Base-by-base conservation (phyloP, 2,329 filamentous ascomycete genomes). In the Biscogniauxia sp. region DNA sequence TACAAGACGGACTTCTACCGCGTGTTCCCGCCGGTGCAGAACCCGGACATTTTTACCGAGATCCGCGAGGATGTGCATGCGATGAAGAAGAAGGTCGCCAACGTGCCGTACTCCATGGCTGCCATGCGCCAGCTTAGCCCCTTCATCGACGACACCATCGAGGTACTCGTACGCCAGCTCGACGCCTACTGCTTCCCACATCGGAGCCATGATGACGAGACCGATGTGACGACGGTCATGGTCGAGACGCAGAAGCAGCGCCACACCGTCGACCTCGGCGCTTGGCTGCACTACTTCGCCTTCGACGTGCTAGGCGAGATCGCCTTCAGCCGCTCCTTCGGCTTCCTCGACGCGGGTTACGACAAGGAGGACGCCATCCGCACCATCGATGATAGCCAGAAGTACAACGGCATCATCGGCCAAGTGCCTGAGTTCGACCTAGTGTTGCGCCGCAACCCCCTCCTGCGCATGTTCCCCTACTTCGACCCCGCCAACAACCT, bases 31-130 rank as follows among this genome's bases (percentile, higher is more conserved):
- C 82, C 82, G 3, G 78, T 80, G 0, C 81, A 83, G 71, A 84
- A 84, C 72, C 82, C 82, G 5, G 82, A 85, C 61, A 84, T 85
- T 69, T 85, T 85, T 72, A 84, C 83, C 50, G 82, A 85, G 69
- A 79, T 76, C 17, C 75, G 81, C 57, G 82, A 84, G 71, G 75
- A 79, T 6, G 79, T 82, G n/a, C 83, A 85, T 68, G 81, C 81
- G 0, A 75, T 77, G 61, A 84, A 84, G 76, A 85, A 84, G 73
- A 78, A 80, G 68, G 79, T 81, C 4, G 79, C 78, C 64, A 81
- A 80, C 54, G 78, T 80, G 41, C 79, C 81, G 0, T 84, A 84
- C 69, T 79, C 77, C 70, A 82, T 84, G 81, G 77, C 78, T 0
- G 78, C 79, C 7, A 83, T 83, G 81, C 78, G 80, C 62, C 78